phyloP scores from a whole-genome alignment of 352 stramenopile genomes.

The Globisporangium irregulare region DNA sequence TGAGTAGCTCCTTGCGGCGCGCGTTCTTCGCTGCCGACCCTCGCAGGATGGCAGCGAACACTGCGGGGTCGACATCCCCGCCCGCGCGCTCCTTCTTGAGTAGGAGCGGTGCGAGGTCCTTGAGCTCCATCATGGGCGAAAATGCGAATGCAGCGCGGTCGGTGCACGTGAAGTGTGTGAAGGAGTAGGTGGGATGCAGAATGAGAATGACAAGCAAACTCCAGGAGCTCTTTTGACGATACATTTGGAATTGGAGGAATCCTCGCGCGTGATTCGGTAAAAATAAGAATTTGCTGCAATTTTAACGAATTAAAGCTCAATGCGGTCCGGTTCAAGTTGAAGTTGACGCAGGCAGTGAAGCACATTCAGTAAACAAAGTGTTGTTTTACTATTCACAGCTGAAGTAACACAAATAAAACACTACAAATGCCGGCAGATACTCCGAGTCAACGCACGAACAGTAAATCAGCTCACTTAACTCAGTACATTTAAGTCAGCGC shows the following conservation, averaged over 20 bases:
- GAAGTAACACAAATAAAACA: too few species aligned
- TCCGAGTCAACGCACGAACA: too few species aligned
- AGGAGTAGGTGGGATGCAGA: background rate
- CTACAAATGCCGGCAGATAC: too few species aligned
- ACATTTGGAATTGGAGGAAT: background rate
- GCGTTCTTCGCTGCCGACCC: constrained; percentile 13
- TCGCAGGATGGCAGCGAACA: constrained; percentile 11
- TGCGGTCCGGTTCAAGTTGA: too few species aligned
- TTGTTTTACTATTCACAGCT: too few species aligned
- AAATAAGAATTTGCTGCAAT: background rate
- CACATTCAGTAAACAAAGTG: too few species aligned
- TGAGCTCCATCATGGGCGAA: constrained; percentile 3
- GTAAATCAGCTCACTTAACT: too few species aligned
- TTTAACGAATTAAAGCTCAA: background rate
- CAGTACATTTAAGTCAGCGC: too few species aligned
- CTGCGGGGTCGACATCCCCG: constrained; percentile 19
- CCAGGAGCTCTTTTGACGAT: background rate
- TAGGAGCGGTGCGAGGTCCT: constrained; percentile 22
- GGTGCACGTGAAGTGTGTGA: background rate
- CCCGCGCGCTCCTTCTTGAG: constrained; percentile 21
- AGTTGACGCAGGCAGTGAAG: too few species aligned
- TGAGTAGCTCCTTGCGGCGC: constrained; percentile 14
- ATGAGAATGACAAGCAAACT: background rate
- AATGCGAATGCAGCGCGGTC: background rate
- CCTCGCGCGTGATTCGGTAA: background rate